Evolutionary conservation across 179 eudicot genomes (phyloP).

Genomic region (Actinidia chinensis): DNA sequence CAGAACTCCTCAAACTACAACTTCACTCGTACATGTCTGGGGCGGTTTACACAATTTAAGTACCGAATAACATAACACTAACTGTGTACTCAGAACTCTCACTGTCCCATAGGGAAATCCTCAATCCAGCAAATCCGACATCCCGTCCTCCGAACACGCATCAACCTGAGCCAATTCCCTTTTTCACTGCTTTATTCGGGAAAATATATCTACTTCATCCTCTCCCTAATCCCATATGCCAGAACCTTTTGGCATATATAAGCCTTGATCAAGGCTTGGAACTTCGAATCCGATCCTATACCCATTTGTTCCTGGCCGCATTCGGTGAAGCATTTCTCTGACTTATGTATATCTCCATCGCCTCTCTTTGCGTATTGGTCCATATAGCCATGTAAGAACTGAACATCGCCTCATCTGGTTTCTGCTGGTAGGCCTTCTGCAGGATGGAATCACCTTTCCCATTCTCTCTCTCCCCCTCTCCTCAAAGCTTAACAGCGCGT

Average conservation of each 20-base stretch:
- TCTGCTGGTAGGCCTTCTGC: conserved; percentile 51
- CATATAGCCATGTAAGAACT: conserved; percentile 43
- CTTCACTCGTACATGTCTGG: too few species aligned
- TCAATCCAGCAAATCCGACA: background rate
- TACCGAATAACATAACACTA: background rate
- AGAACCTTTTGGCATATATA: background rate
- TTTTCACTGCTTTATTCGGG: background rate
- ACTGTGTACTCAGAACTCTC: background rate
- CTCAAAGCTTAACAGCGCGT: conserved; percentile 74
- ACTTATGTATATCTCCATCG: background rate
- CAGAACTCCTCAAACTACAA: too few species aligned
- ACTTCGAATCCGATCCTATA: background rate
- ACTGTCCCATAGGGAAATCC: background rate
- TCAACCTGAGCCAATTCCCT: conserved; percentile 1
- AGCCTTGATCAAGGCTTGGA: background rate
- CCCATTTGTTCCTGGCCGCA: background rate
- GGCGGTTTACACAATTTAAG: too few species aligned
- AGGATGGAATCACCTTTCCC: conserved; percentile 75
- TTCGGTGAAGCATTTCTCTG: background rate
- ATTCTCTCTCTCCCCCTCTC: conserved; percentile 69
- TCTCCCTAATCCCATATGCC: conserved; percentile 7
- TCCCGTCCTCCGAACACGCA: background rate
- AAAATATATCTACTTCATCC: conserved; percentile 1
- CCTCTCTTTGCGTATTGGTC: conserved; percentile 31
- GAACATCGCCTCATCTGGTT: conserved; percentile 43